Evolutionary conservation across 2,329 filamentous ascomycete genomes (phyloP).

Genomic region (Bisporella sp.): DNA sequence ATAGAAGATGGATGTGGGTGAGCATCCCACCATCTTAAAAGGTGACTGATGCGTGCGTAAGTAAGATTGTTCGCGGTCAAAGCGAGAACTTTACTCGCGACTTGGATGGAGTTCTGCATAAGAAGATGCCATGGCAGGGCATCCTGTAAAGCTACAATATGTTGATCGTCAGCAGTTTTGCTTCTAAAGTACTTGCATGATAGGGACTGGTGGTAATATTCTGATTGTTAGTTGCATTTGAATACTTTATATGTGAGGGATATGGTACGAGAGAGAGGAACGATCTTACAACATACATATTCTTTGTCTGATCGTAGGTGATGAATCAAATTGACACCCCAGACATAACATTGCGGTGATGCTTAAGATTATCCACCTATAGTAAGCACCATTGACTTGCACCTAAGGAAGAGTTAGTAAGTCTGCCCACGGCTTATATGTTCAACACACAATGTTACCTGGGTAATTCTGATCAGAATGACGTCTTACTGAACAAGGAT

Average conservation of each 20-base stretch:
- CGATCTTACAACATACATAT: neutral
- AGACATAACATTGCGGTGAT: no score
- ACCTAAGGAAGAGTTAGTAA: no score
- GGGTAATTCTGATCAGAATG: no score
- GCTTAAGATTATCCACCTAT: no score
- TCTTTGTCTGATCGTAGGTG: no score
- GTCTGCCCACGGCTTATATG: no score
- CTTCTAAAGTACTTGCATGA: slow-evolving; percentile 19
- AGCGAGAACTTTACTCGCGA: slow-evolving; percentile 16
- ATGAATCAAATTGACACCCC: no score
- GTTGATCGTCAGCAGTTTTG: slow-evolving; percentile 19
- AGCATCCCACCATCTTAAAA: slow-evolving; percentile 22
- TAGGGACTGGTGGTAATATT: neutral
- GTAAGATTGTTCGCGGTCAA: slow-evolving; percentile 21
- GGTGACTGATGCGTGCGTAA: slow-evolving; percentile 17
- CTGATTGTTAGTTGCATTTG: neutral
- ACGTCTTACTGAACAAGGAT: no score
- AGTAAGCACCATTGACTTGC: no score
- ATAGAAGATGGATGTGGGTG: slow-evolving; percentile 19
- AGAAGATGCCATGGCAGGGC: slow-evolving; percentile 12
- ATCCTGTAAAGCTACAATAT: slow-evolving; percentile 15
- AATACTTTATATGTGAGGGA: no score
- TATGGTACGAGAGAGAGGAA: neutral
- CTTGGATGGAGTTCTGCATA: slow-evolving; percentile 13
- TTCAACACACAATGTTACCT: no score